Conservation (phyloP, 345 rosid species). For the Aquilaria yunnanensis region DNA sequence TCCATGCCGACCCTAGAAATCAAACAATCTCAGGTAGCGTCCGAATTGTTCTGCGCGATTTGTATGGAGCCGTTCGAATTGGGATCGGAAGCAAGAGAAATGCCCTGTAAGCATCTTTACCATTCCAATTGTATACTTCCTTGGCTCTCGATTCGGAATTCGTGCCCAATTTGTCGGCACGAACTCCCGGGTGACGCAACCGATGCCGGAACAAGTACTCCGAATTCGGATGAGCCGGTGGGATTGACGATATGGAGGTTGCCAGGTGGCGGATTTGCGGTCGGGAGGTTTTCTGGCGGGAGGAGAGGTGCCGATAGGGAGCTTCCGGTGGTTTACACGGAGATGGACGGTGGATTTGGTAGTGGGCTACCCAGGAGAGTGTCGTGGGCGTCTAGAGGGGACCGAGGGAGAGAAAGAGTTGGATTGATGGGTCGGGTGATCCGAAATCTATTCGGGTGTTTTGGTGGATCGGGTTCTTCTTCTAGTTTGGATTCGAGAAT, state of each 20-base stretch:
- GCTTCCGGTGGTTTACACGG: constrained; percentile 82
- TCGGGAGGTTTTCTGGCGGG: constrained; percentile 75
- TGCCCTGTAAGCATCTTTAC: constrained; percentile 94
- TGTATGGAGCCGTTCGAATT: constrained; percentile 79
- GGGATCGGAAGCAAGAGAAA: constrained; percentile 64
- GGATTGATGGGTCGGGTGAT: constrained; percentile 42
- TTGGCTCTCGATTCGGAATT: constrained; percentile 79
- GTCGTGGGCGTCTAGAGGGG: constrained; percentile 59
- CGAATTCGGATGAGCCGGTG: constrained; percentile 31
- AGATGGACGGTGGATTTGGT: constrained; percentile 81
- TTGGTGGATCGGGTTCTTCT: constrained; percentile 29
- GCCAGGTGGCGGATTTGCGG: constrained; percentile 94
- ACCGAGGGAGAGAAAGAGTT: constrained; percentile 43
- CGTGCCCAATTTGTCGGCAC: constrained; percentile 92
- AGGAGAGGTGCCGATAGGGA: constrained; percentile 67
- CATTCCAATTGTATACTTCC: constrained; percentile 92
- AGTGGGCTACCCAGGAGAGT: constrained; percentile 71
- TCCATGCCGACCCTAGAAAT: constrained; percentile 66
- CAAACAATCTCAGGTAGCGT: constrained; percentile 21
- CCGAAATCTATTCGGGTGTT: constrained; percentile 49
- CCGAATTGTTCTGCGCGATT: constrained; percentile 82
- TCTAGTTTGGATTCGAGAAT: constrained; percentile 21
- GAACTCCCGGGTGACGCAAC: constrained; percentile 51
- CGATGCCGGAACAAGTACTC: not conserved
- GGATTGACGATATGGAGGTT: constrained; percentile 94